A percentile compares a stretch with the other conserved stretches of the same genome.
Evolutionary conservation across 2,329 filamentous ascomycete species (phyloP).

Genomic region (Stromatinia cepivora): DNA sequence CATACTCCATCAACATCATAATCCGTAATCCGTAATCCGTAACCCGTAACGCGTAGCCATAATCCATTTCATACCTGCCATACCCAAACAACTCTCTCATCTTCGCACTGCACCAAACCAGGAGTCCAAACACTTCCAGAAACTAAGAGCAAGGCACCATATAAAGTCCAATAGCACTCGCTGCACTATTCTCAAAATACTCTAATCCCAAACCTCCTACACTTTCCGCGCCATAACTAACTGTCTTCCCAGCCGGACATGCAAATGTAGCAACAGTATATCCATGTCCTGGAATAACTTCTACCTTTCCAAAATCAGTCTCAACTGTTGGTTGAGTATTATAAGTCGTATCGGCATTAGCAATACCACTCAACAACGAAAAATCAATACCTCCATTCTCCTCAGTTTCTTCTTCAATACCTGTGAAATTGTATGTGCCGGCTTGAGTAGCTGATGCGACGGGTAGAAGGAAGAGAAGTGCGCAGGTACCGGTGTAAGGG

Average conservation of each 20-base stretch:
- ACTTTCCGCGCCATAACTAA: constrained; percentile 54
- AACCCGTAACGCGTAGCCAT: background rate
- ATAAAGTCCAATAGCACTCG: constrained; percentile 46
- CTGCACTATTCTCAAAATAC: constrained; percentile 66
- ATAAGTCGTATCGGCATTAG: constrained; percentile 53
- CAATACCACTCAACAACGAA: constrained; percentile 47
- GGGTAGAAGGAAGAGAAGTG: constrained; percentile 66
- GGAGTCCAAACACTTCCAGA: too few species aligned
- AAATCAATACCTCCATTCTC: constrained; percentile 42
- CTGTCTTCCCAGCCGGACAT: constrained; percentile 54
- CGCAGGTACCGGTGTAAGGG: constrained; percentile 52
- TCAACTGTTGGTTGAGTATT: constrained; percentile 51
- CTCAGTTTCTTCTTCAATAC: constrained; percentile 51
- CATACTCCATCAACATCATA: background rate
- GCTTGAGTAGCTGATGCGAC: constrained; percentile 47
- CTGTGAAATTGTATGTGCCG: constrained; percentile 52
- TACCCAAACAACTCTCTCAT: background rate
- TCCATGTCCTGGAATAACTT: constrained; percentile 54
- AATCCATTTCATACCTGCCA: background rate
- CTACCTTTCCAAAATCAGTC: constrained; percentile 46
- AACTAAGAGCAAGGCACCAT: constrained; percentile 34
- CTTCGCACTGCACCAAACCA: background rate
- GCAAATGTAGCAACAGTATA: constrained; percentile 54
- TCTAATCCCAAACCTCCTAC: constrained; percentile 53
- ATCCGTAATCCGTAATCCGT: background rate